Evolutionary conservation across 2,329 filamentous ascomycete genomes (phyloP).

Genomic region (Cryoendolithus antarcticus): DNA sequence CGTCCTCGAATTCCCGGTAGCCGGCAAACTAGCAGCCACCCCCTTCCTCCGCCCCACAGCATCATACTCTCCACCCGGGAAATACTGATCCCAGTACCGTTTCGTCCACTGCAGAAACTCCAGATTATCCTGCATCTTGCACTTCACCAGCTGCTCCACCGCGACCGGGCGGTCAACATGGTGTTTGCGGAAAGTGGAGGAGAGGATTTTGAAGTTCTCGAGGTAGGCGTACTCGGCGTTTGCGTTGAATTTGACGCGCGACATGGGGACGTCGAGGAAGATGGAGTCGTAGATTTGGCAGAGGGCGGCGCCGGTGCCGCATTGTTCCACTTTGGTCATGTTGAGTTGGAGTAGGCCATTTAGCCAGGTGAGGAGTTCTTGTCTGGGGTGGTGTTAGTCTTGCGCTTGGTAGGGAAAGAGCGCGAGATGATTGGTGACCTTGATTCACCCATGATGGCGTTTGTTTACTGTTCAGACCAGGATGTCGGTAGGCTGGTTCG

Average conservation of each 20-base stretch:
- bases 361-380: constrained; percentile 91
- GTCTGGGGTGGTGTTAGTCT: constrained; percentile 43
- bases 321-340: constrained; percentile 96
- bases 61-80: constrained; percentile 93
- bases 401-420: background rate
- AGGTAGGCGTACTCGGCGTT: constrained; percentile 95
- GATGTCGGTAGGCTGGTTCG: no score
- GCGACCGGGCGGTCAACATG: constrained; percentile 80
- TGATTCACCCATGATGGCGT: constrained; percentile 15
- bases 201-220: constrained; percentile 95
- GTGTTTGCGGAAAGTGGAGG: constrained; percentile 79
- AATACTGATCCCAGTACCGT: constrained; percentile 96
- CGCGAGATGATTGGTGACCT: constrained; percentile 6
- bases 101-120: constrained; percentile 98
- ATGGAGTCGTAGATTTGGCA: constrained; percentile 99
- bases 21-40: constrained; percentile 40
- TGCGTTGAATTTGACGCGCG: constrained; percentile 94
- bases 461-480: background rate
- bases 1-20: constrained; percentile 39
- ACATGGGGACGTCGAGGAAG: constrained; percentile 90
- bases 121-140: constrained; percentile 99
- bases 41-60: constrained; percentile 75
- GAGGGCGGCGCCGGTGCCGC: constrained; percentile 87
- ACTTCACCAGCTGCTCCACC: constrained; percentile 82
- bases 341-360: constrained; percentile 98